A percentile compares a stretch with the other conserved stretches of the same genome.
phyloP scores from a whole-genome alignment of 495 filamentous ascomycete genomes.

The Neurospora sp. region DNA sequence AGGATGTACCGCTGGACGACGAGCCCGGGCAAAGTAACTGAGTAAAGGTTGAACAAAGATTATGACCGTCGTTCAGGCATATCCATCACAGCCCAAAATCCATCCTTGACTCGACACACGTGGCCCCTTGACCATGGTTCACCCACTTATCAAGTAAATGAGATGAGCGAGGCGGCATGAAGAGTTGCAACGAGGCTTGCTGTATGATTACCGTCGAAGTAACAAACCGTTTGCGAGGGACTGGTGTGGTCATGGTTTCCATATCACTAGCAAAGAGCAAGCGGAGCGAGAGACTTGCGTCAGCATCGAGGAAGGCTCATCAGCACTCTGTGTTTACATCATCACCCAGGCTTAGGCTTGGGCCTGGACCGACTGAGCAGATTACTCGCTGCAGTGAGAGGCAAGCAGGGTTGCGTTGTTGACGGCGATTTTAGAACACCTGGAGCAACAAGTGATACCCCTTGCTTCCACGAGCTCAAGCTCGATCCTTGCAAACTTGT shows the following conservation, averaged over 20 bases:
- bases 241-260: not conserved
- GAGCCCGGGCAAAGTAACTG: slow-evolving; percentile 24
- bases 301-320: not conserved
- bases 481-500: not conserved
- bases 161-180: not conserved
- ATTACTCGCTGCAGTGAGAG: not conserved
- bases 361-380: not conserved
- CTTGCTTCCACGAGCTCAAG: not conserved
- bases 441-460: not conserved
- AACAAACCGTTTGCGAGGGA: not conserved
- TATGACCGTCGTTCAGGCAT: slow-evolving; percentile 20
- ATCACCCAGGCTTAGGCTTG: not conserved
- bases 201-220: not conserved
- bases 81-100: slow-evolving; percentile 23
- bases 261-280: not conserved
- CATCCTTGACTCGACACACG: slow-evolving; percentile 43
- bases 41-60: slow-evolving; percentile 35
- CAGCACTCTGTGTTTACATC: not conserved
- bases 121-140: slow-evolving; percentile 19
- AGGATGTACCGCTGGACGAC: slow-evolving; percentile 37
- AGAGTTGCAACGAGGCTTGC: not conserved
- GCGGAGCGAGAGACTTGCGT: not conserved
- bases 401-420: not conserved
- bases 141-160: not conserved
- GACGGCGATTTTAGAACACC: not conserved